These are phyloP conservation scores for Phyllosticta ampelicida DNA, from an alignment of 2,329 filamentous ascomycete species.

Conservation along the genomic window DNA sequence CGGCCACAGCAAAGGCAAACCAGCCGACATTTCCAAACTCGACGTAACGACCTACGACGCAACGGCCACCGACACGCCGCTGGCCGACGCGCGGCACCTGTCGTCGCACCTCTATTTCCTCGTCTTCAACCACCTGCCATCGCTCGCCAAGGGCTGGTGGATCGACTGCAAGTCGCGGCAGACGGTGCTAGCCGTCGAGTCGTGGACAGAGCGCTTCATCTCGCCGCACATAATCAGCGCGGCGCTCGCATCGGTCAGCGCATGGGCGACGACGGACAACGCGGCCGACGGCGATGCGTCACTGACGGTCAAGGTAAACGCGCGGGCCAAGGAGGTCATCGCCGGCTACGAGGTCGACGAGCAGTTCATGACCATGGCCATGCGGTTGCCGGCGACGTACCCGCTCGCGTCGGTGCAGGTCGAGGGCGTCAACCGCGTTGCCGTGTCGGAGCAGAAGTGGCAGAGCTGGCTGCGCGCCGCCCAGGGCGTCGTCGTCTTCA, in stretches of 20 bases:
- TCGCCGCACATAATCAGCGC: conserved; percentile 59
- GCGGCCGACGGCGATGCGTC: conserved; percentile 38
- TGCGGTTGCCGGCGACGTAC: conserved; percentile 70
- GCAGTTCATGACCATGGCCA: conserved; percentile 68
- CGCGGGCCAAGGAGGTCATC: conserved; percentile 61
- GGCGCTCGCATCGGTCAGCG: conserved; percentile 54
- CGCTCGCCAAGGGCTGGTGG: conserved; percentile 75
- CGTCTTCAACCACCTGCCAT: conserved; percentile 63
- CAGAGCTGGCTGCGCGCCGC: conserved; percentile 79
- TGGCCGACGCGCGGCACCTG: conserved; percentile 68
- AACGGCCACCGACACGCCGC: conserved; percentile 30
- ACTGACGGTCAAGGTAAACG: conserved; percentile 59
- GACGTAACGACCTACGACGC: conserved; percentile 50
- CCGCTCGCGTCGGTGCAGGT: conserved; percentile 73
- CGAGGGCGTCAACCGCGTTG: conserved; percentile 67
- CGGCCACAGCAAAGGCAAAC: conserved; percentile 62
- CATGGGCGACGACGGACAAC: conserved; percentile 46
- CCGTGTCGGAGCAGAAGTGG: conserved; percentile 86
- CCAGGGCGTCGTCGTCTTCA: conserved; percentile 87
- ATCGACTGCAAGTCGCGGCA: conserved; percentile 68
- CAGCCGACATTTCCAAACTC: conserved; percentile 60
- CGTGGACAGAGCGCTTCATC: conserved; percentile 64
- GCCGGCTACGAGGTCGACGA: conserved; percentile 86
- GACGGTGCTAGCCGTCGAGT: conserved; percentile 66
- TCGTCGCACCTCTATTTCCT: conserved; percentile 80